These are phyloP conservation scores for Colletotrichum sp. DNA, from an alignment of 2,329 filamentous ascomycete genomes.

Conservation along the genomic window DNA sequence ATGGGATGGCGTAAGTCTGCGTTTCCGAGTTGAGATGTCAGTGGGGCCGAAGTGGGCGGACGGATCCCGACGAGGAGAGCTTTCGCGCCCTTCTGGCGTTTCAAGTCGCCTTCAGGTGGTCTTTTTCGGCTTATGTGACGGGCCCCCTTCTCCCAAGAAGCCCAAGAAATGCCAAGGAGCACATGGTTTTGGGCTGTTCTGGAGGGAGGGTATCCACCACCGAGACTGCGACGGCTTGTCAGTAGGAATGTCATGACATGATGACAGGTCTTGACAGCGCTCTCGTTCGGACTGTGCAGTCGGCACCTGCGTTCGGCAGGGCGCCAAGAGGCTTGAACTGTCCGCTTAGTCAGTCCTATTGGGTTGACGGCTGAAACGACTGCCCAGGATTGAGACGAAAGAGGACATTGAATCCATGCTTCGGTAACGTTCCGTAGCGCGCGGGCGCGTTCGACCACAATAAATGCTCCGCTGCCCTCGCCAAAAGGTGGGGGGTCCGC, in stretches of 20 bases:
- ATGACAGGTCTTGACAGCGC: neutral
- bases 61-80: neutral
- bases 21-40: conserved; percentile 13
- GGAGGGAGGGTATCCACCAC: neutral
- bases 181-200: neutral
- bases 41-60: conserved; percentile 13
- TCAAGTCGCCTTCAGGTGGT: conserved; percentile 9
- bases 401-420: neutral
- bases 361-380: neutral
- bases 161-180: neutral
- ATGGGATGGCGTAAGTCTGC: conserved; percentile 17
- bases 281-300: neutral
- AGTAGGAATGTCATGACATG: neutral
- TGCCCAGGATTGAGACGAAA: neutral
- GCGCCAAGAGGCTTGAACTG: neutral
- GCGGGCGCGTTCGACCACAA: neutral
- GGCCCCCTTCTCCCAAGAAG: neutral
- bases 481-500: neutral
- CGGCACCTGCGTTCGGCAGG: conserved; percentile 10
- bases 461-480: neutral
- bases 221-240: conserved; percentile 4
- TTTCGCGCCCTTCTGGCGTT: conserved; percentile 5
- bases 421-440: conserved; percentile 6
- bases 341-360: conserved; percentile 2
- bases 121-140: neutral